Evolutionary conservation across 305 asterid species (phyloP).

Genomic region (Nicotiana rustica): DNA sequence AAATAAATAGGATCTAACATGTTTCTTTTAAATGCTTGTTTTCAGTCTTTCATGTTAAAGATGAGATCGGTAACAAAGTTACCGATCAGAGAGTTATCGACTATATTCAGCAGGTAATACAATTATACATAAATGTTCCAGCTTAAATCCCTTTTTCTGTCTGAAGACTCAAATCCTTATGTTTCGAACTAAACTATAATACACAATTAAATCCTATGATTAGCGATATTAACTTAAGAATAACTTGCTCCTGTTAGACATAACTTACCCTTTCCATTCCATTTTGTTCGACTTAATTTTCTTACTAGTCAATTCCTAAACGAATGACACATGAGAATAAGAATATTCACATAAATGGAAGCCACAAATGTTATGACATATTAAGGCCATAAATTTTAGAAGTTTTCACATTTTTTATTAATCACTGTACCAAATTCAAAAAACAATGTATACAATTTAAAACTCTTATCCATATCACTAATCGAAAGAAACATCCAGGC

Average conservation of each 20-base stretch:
- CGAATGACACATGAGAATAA: no score
- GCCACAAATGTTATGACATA: no score
- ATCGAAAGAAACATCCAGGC: conserved; percentile 45
- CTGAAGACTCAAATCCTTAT: background rate
- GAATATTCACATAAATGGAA: no score
- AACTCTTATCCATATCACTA: no score
- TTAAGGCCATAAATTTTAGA: no score
- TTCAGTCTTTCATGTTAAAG: conserved; percentile 78
- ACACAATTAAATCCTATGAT: background rate
- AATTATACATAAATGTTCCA: background rate
- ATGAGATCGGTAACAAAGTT: conserved; percentile 66
- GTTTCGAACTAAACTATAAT: background rate
- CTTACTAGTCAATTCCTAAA: no score
- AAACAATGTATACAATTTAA: no score
- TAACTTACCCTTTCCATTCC: background rate
- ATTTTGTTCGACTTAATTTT: no score
- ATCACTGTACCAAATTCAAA: no score
- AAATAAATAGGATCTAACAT: background rate
- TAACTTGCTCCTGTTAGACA: background rate
- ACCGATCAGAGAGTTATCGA: conserved; percentile 68
- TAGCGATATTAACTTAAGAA: background rate
- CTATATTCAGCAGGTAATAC: conserved; percentile 66
- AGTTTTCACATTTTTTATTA: no score
- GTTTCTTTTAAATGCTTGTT: background rate
- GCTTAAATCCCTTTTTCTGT: background rate